Evolutionary conservation across 2,329 filamentous ascomycete genomes (phyloP).

Genomic region (Camptophora hylomeconis): DNA sequence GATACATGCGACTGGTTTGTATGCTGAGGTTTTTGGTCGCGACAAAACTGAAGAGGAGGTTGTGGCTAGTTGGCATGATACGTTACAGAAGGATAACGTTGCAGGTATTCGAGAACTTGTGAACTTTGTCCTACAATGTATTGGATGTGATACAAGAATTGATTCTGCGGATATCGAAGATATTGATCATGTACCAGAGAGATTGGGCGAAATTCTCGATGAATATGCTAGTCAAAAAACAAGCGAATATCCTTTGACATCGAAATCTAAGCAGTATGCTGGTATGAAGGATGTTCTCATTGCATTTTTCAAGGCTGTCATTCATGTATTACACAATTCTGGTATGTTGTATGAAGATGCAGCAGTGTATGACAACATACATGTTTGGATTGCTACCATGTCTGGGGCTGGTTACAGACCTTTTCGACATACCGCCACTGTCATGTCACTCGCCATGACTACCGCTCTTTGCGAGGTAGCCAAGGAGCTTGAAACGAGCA

Average conservation of each 20-base stretch:
- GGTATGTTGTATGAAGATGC: constrained; percentile 65
- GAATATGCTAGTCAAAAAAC: constrained; percentile 73
- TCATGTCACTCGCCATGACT: constrained; percentile 67
- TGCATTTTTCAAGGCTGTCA: constrained; percentile 64
- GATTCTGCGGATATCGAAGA: constrained; percentile 76
- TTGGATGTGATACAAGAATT: constrained; percentile 70
- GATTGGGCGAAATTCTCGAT: constrained; percentile 72
- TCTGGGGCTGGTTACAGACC: constrained; percentile 76
- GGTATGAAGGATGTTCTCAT: constrained; percentile 67
- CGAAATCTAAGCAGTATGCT: constrained; percentile 61
- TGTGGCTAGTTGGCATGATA: constrained; percentile 43
- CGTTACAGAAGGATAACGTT: constrained; percentile 43
- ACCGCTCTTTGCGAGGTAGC: constrained; percentile 64
- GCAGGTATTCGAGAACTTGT: constrained; percentile 44
- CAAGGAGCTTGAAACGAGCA: constrained; percentile 54
- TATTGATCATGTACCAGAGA: constrained; percentile 69
- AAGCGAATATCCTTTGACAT: constrained; percentile 83
- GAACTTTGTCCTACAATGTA: constrained; percentile 51
- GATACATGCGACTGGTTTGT: constrained; percentile 43
- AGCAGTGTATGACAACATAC: constrained; percentile 73
- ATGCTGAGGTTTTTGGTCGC: constrained; percentile 48
- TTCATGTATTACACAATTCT: constrained; percentile 69
- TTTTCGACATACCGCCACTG: constrained; percentile 86
- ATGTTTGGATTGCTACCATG: constrained; percentile 82
- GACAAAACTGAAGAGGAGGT: constrained; percentile 42